Percentiles rank a stretch among this genome's conserved stretches.
These are phyloP conservation scores for Santalum album DNA, from an alignment of 164 flowering plant species.

Conservation along the genomic window DNA sequence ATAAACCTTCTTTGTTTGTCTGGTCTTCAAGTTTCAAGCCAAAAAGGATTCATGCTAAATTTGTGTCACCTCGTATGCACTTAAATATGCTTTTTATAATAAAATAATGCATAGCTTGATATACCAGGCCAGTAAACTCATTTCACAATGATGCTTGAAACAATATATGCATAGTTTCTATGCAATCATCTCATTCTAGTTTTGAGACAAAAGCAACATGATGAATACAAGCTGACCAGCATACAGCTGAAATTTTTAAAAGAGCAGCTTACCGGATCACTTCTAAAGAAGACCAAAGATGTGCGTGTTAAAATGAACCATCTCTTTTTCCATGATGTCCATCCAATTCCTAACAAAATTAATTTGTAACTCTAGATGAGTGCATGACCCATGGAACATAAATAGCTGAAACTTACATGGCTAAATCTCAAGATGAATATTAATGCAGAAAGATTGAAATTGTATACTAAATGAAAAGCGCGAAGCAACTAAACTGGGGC, in stretches of 20 bases:
- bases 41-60: too few relatives aligned
- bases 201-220: neutral
- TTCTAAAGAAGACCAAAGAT: conserved; percentile 87
- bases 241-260: neutral
- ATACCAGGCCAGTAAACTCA: neutral
- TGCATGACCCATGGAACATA: too few relatives aligned
- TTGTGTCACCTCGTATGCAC: too few relatives aligned
- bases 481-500: too few relatives aligned
- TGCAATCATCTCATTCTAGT: neutral
- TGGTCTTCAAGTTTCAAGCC: too few relatives aligned
- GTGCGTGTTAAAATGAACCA: conserved; percentile 93
- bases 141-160: neutral
- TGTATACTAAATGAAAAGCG: too few relatives aligned
- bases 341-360: conserved; percentile 66
- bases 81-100: too few relatives aligned
- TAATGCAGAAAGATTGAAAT: too few relatives aligned
- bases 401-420: too few relatives aligned
- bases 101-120: neutral
- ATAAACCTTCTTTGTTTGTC: too few relatives aligned
- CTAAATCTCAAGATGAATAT: too few relatives aligned
- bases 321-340: conserved; percentile 99
- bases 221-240: neutral
- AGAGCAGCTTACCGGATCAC: conserved; percentile 77
- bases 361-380: too few relatives aligned
- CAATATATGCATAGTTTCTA: neutral